Evolutionary conservation across 1,139 yeast genomes (phyloP), one percentile per base, ranked within the genome.

Genomic region (Scheffersomyces quercinus): DNA sequence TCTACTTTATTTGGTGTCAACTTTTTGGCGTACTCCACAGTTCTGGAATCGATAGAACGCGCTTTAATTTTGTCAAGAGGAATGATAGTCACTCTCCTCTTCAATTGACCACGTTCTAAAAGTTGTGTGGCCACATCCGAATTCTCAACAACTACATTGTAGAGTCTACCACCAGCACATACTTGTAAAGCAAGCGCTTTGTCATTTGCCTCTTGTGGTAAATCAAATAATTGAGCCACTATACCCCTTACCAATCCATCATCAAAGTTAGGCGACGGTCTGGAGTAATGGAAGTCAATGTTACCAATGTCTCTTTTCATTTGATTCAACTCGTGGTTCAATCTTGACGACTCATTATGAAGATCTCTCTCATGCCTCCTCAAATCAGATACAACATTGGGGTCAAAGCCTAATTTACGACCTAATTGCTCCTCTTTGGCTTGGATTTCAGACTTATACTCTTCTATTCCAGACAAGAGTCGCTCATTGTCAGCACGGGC

Each of bases 101-200:
- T 79, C 45, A 93, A 73, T 49, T 81, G 81, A 7, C 98, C 98
- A 34, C 73, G 74, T 54, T 90, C 93, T 38, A 95, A 73, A 12
- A 95, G 67, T 48, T 85, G 85, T 0, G 96, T 77, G 7, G 96
- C 99, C 5, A 89, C 85, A 24, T 74, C 82, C 45, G 95, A 95
- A 42, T 81, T 85, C 55, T 91, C 97, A 29, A 95, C 99, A 41
- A 95, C 90, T 33, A 95, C 90, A 58, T 91, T 90, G 63, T 83
- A 95, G 33, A 95, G 67, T 53, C 95, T 75, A 3, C 93, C 95
- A 38, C 99, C 99, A 4, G 98, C 99, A 64, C 97, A 87, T 2
- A 88, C 85, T 63, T 95, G 98, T 38, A 95, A 70, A 0, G 99
- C 99, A 35, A 85, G 75, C 0, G 96, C 86, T 46, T 85, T 83